Conservation (phyloP, 306 rosid species). For the Pueraria montana region DNA sequence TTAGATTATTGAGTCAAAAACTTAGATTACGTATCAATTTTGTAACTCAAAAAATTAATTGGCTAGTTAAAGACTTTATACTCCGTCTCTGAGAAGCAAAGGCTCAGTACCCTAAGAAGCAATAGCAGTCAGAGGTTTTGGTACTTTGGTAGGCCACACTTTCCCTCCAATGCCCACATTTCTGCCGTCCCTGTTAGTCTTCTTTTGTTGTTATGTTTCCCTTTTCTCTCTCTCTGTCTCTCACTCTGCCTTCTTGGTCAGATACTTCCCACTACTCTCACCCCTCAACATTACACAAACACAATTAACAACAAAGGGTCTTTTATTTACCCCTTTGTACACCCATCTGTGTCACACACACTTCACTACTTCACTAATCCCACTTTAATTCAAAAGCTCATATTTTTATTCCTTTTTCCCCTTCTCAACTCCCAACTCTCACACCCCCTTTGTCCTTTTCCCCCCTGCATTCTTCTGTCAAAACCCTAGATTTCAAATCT, state of each 20-base stretch:
- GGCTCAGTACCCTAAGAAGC: slow-evolving; percentile 30
- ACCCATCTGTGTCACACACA: slow-evolving; percentile 50
- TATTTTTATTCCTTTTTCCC: slow-evolving; percentile 36
- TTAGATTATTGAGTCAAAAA: not conserved
- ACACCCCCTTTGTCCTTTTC: slow-evolving; percentile 44
- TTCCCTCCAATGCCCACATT: slow-evolving; percentile 41
- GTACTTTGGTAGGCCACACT: slow-evolving; percentile 53
- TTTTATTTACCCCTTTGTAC: slow-evolving; percentile 30
- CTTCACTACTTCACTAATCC: slow-evolving; percentile 38
- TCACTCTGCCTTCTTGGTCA: slow-evolving; percentile 35
- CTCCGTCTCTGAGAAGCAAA: not conserved
- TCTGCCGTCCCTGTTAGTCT: slow-evolving; percentile 42
- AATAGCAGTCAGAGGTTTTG: slow-evolving; percentile 28
- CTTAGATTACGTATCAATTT: not conserved
- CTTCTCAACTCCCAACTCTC: slow-evolving; percentile 50
- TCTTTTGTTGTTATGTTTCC: slow-evolving; percentile 27
- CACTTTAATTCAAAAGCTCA: slow-evolving; percentile 54
- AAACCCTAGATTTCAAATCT: slow-evolving; percentile 97
- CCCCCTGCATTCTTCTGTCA: slow-evolving; percentile 64
- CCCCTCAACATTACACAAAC: not conserved
- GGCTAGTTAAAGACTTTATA: not conserved
- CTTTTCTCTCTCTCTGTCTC: slow-evolving; percentile 18
- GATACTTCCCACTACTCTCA: slow-evolving; percentile 18
- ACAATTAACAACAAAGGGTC: not conserved
- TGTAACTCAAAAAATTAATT: not conserved